Evolutionary conservation across 306 rosid species (phyloP).

Genomic region (Cucurbita maxima): DNA sequence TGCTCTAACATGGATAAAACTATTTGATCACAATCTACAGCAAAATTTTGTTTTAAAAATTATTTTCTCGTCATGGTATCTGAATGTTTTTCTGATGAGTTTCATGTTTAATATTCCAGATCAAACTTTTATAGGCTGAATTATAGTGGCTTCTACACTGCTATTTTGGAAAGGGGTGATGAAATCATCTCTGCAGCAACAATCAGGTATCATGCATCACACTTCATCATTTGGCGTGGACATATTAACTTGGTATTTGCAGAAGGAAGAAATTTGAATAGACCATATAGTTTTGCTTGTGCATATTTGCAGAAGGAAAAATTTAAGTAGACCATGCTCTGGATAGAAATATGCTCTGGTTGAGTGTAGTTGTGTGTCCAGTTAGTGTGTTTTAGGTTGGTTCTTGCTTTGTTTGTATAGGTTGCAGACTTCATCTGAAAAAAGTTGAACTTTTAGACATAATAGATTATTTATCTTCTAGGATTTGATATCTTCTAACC

Average conservation of each 20-base stretch:
- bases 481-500: neutral
- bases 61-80: neutral
- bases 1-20: neutral
- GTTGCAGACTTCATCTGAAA: neutral
- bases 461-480: neutral
- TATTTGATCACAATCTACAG: neutral
- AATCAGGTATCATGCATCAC: constrained; percentile 38
- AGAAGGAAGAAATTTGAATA: neutral
- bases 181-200: constrained; percentile 89
- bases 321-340: neutral
- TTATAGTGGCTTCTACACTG: constrained; percentile 82
- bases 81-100: neutral
- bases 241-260: neutral
- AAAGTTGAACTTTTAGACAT: neutral
- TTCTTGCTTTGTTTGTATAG: neutral
- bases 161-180: constrained; percentile 90
- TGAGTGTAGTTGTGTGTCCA: neutral
- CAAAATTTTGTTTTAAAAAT: neutral
- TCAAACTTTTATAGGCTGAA: constrained; percentile 85
- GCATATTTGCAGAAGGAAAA: neutral
- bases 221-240: neutral
- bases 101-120: constrained; percentile 24
- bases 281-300: neutral
- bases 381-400: neutral
- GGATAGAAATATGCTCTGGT: neutral